Base-by-base conservation (phyloP, 176 grass and related monocot genomes). In the Ampelocalamus luodianensis region DNA sequence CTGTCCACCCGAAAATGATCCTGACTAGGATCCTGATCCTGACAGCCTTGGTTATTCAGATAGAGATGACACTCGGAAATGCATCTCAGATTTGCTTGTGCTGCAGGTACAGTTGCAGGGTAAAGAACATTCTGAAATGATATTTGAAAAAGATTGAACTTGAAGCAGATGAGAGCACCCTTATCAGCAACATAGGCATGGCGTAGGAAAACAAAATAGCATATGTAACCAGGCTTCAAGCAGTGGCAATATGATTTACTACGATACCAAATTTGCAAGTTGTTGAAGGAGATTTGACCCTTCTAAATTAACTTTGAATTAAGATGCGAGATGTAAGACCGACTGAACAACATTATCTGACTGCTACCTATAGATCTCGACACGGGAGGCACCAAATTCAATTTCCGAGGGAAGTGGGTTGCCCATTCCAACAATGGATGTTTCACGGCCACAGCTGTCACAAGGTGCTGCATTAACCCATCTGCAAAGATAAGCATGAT, bases 381-480 rank as follows among this genome's bases (percentile, higher is more conserved):
- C 90, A 90, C 91, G 88, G 59, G 65, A 87, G 62, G 56, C 88
- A 50, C 93, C 91, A 86, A 96, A 99, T 87, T 96, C 49, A 40
- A 92, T 92, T 87, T 99, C 96, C 39, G 90, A 94, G 72, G 84
- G 83, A 83, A 91, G 85, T 58, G 93, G 74, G 39, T 62, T 83
- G 18, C 86, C 96, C 96, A 95, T 99, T 87, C 90, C 91, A 91
- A 84, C 56, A 59, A 65, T 84, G 42, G 48, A 94, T 70, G 96
- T 96, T 70, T 86, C 91, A 87, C 51, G 16, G 65, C 86, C 91
- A 82, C 96, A 99, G 51, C 84, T 93, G 32, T 94, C 84, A 76
- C 96, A 99, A 73, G 93, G 80, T 17, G 93, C 65, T 77, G 93
- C 91, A 79, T 99, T 96, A 32, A 99, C 93, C 96, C 96, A 99